Percentiles rank a stretch among this genome's conserved stretches.
phyloP scores from a whole-genome alignment of 305 asterid genomes.

The Rubia occidens region DNA sequence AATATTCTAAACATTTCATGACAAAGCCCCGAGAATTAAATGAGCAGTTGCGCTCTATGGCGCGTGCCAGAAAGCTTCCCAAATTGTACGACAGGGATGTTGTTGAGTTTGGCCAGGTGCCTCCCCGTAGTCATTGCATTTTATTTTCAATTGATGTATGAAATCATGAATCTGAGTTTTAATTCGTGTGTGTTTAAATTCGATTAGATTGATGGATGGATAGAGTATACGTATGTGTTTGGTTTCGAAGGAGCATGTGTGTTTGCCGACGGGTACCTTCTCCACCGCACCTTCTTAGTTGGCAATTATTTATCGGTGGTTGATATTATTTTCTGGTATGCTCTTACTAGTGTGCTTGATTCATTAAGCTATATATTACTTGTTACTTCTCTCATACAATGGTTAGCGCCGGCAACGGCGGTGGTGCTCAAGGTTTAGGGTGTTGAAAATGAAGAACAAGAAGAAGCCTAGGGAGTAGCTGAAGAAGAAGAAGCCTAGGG shows the following conservation, averaged over 20 bases:
- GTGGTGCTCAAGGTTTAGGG: too few relatives aligned
- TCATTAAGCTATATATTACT: background rate
- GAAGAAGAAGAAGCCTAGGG: too few relatives aligned
- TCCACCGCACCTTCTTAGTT: constrained; percentile 43
- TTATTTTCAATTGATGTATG: background rate
- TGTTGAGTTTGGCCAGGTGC: constrained; percentile 53
- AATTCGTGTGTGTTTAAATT: background rate
- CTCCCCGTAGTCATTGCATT: background rate
- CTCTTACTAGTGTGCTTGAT: constrained; percentile 56
- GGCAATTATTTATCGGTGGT: constrained; percentile 64
- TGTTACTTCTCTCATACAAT: background rate
- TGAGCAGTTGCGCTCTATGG: constrained; percentile 56
- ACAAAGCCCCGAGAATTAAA: constrained; percentile 40
- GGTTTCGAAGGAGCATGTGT: constrained; percentile 73
- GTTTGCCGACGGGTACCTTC: constrained; percentile 51
- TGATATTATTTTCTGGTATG: constrained; percentile 73
- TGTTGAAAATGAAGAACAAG: too few relatives aligned
- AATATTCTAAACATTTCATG: constrained; percentile 26
- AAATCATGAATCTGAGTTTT: background rate
- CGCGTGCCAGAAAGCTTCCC: constrained; percentile 40
- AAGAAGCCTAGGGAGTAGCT: too few relatives aligned
- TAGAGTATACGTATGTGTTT: constrained; percentile 60
- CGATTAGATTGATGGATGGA: constrained; percentile 75
- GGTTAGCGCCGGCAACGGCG: too few relatives aligned
- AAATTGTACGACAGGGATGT: constrained; percentile 46